Conservation (phyloP, 148 eudicot genomes). For the Fallopia convolvulus region DNA sequence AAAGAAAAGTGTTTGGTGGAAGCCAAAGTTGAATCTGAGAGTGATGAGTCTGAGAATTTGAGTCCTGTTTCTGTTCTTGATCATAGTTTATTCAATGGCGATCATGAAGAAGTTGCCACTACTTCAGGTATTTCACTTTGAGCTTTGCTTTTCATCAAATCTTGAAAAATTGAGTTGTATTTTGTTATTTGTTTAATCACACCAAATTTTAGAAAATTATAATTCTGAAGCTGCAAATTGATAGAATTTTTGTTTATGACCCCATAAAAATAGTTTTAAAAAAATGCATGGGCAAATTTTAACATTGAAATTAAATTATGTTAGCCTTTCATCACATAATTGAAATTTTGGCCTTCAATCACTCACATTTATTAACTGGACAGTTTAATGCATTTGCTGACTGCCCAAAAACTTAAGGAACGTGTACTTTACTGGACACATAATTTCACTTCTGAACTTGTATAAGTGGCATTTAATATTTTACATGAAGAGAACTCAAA, state of each 20-base stretch:
- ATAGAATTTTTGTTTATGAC: not conserved
- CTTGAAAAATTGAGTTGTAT: too few relatives aligned
- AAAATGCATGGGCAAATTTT: too few relatives aligned
- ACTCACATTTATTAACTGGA: too few relatives aligned
- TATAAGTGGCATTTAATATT: too few relatives aligned
- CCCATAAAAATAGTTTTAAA: too few relatives aligned
- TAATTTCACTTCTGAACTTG: too few relatives aligned
- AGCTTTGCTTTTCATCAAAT: not conserved
- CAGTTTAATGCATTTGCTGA: not conserved
- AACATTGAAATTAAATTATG: not conserved
- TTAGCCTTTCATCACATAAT: too few relatives aligned
- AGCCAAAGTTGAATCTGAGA: conserved; percentile 28
- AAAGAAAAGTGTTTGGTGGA: conserved; percentile 22
- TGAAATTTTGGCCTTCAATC: too few relatives aligned
- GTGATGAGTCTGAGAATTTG: conserved; percentile 48
- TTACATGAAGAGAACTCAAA: not conserved
- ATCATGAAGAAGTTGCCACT: conserved; percentile 32
- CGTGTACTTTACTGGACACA: too few relatives aligned
- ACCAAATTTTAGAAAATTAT: too few relatives aligned
- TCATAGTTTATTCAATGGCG: conserved; percentile 22
- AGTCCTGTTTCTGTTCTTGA: conserved; percentile 91
- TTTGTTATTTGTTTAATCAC: too few relatives aligned
- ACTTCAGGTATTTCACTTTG: conserved; percentile 29
- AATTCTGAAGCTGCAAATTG: not conserved
- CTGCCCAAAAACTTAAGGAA: not conserved